Base-by-base conservation (phyloP, 2,329 filamentous ascomycete species). In the Trichophyton simii region DNA sequence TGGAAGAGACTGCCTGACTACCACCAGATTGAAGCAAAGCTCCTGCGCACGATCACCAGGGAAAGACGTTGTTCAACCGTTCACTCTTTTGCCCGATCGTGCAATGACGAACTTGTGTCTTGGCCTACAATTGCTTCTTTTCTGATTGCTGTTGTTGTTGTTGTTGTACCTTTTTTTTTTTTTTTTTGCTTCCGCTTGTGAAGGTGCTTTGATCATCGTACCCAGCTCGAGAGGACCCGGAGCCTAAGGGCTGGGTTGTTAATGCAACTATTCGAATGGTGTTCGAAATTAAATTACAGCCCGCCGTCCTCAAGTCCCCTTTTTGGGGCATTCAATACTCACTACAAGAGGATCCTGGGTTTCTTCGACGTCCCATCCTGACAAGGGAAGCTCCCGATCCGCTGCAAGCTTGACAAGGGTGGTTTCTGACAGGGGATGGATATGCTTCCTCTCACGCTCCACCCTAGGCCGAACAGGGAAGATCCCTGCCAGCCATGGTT, bases 181-280 rank as follows among this genome's bases (percentile, higher is more conserved):
- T 28, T 28, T 22, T 22, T 7, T 28, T 15, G 2, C 28, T 36
- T 38, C 22, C 6, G 22, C 22, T 13, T 50, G 22, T 22, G 44
- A 44, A 18, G 41, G 87, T 90, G 50, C 87, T 82, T 66, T 85
- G 83, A 80, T 92, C 91, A 65, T 91, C 52, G 96, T 87, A 72
- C 89, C 92, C 38, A 85, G 83, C 77, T 95, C 87, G 3, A 91
- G 91, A 75, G 97, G 94, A 3, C 89, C 80, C n/a, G 87, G 83
- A 4, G 84, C 92, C 76, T 94, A 55, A 55, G 50, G 50, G 50
- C 36, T 55, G 28, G 50, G 50, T 55, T 55, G n/a, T 8, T 55
- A 15, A 18, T 34, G 22, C 50, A 55, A 36, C 13, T 8, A 55
- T 36, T 55, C 13, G 9, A 28, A n/a, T 9, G 11, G 34, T 31